These are phyloP conservation scores for Psidium friedrichsthalianum DNA, from an alignment of 345 rosid genomes.

Conservation along the genomic window DNA sequence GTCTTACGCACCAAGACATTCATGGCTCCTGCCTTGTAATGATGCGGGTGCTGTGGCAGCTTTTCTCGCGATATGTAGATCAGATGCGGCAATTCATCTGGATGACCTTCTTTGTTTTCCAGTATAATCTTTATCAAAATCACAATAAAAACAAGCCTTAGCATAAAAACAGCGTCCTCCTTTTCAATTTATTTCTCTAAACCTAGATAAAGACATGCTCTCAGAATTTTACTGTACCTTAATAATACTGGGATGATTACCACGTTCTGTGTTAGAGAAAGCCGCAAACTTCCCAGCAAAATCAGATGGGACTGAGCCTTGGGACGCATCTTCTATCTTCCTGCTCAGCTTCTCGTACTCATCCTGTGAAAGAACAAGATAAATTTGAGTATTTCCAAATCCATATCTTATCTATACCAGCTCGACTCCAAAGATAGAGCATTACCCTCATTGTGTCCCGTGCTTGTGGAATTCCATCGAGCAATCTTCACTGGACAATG, in stretches of 20 bases:
- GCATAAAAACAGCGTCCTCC: neutral
- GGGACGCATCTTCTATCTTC: conserved; percentile 28
- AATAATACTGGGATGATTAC: conserved; percentile 44
- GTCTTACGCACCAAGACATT: conserved; percentile 39
- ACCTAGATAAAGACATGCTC: neutral
- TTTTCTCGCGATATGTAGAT: conserved; percentile 64
- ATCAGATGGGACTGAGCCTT: conserved; percentile 2
- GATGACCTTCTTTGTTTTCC: conserved; percentile 28
- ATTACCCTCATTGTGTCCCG: conserved; percentile 41
- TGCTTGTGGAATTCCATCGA: conserved; percentile 33
- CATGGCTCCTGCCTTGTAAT: conserved; percentile 80
- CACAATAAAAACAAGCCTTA: neutral
- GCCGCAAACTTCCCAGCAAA: conserved; percentile 20
- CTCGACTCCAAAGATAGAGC: neutral
- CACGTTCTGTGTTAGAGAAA: conserved; percentile 21
- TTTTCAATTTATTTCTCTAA: neutral
- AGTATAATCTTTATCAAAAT: conserved; percentile 27
- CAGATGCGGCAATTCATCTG: conserved; percentile 39
- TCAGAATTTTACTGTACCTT: conserved; percentile 19
- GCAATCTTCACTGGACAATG: neutral
- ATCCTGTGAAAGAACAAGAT: conserved; percentile 14
- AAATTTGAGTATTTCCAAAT: neutral
- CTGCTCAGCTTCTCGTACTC: conserved; percentile 33
- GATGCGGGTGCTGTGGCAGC: conserved; percentile 35
- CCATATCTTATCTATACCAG: neutral